These are phyloP conservation scores for Xerocomus tenax DNA, from an alignment of 1,284 basidiomycete species.

Conservation along the genomic window DNA sequence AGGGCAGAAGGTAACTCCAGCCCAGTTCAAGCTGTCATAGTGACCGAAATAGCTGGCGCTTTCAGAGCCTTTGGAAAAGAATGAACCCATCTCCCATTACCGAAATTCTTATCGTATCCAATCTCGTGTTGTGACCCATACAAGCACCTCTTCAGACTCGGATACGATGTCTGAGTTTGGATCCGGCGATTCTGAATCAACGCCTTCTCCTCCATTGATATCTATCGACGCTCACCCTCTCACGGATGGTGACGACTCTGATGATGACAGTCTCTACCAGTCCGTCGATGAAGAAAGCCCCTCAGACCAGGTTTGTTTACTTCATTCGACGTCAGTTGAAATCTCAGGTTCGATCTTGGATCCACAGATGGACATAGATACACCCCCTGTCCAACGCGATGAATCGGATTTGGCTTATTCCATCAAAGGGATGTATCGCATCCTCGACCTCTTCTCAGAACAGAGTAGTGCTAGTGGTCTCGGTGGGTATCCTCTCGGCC, in stretches of 20 bases:
- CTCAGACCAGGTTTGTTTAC: constrained; percentile 12
- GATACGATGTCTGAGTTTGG: constrained; percentile 4
- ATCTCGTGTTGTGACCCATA: not conserved
- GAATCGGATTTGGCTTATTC: constrained; percentile 23
- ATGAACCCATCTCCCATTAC: not conserved
- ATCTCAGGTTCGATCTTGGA: not conserved
- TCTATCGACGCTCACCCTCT: not conserved
- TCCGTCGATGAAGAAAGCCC: constrained; percentile 13
- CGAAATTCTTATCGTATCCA: not conserved
- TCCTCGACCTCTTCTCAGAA: constrained; percentile 47
- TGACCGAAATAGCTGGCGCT: not conserved
- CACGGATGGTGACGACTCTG: not conserved
- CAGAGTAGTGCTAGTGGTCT: constrained; percentile 40
- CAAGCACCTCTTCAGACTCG: constrained; percentile 6
- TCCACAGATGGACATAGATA: constrained; percentile 22
- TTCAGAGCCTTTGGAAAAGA: constrained; percentile 11
- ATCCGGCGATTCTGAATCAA: constrained; percentile 5
- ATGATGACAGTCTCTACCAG: constrained; percentile 16
- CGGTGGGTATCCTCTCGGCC: constrained; percentile 28
- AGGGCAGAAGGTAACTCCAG: constrained; percentile 16
- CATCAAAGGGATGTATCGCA: constrained; percentile 41
- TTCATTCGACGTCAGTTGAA: not conserved
- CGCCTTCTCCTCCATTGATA: constrained; percentile 1
- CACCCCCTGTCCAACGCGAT: constrained; percentile 7
- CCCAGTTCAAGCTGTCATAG: not conserved